Conservation (phyloP, 306 rosid genomes). For the Cyamopsis tetragonoloba region DNA sequence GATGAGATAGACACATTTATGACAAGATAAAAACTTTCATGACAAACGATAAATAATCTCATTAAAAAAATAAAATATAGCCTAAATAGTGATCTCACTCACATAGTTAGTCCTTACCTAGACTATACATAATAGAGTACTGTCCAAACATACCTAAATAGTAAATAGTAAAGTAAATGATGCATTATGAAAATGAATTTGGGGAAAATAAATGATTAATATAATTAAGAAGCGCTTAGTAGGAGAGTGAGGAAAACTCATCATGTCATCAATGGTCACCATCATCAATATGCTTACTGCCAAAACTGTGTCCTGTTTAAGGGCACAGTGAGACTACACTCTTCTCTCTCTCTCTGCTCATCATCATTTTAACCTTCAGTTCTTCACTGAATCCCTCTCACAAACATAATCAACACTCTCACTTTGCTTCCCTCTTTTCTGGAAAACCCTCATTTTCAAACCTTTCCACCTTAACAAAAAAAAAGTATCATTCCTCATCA, state of each 20-base stretch:
- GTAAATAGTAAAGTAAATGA: no score
- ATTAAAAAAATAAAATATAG: no score
- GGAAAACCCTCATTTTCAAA: not conserved
- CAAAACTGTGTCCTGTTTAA: conserved; percentile 62
- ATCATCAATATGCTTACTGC: conserved; percentile 55
- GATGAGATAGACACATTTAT: no score
- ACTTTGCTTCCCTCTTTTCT: conserved; percentile 29
- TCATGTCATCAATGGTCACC: conserved; percentile 34
- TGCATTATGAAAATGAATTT: no score
- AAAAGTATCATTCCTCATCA: no score
- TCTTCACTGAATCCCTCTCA: not conserved
- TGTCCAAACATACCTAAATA: no score
- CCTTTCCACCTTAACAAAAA: not conserved
- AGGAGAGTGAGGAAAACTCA: not conserved
- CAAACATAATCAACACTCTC: no score
- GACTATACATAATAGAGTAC: no score
- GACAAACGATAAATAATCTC: no score
- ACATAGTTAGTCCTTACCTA: no score
- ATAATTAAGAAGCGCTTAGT: conserved; percentile 20
- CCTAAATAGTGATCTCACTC: no score
- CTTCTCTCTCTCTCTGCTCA: not conserved
- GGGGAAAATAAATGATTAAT: not conserved
- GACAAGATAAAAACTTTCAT: no score
- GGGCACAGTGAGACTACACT: conserved; percentile 24
- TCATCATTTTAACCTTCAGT: not conserved